Conservation (phyloP, 2,329 filamentous ascomycete species). For the Fusarium heterosporum region DNA sequence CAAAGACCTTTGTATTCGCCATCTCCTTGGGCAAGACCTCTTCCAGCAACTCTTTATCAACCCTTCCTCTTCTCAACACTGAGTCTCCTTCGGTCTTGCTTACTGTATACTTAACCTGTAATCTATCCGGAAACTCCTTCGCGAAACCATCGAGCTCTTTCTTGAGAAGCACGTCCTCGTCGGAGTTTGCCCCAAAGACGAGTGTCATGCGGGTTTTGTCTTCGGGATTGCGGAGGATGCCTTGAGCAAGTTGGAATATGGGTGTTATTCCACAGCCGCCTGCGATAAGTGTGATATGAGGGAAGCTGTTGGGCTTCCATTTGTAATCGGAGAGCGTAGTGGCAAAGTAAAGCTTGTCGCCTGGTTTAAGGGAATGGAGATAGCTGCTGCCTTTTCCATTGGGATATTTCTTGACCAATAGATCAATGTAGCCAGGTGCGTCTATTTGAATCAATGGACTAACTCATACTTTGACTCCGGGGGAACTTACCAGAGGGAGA, state of each 20-base stretch:
- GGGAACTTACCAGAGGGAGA: constrained; percentile 13
- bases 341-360: constrained; percentile 69
- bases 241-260: constrained; percentile 72
- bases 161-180: constrained; percentile 68
- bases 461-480: rapidly evolving
- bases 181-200: constrained; percentile 74
- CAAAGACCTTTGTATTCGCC: constrained; percentile 68
- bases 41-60: constrained; percentile 67
- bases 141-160: constrained; percentile 68
- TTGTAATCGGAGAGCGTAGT: constrained; percentile 64
- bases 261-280: constrained; percentile 81
- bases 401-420: constrained; percentile 77
- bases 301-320: constrained; percentile 64
- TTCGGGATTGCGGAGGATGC: constrained; percentile 69
- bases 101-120: constrained; percentile 69
- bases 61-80: constrained; percentile 63
- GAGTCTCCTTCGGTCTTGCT: constrained; percentile 59
- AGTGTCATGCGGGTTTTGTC: constrained; percentile 73
- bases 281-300: constrained; percentile 72
- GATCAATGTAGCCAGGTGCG: constrained; percentile 68
- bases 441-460: constrained; percentile 47
- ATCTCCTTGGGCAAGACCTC: constrained; percentile 56
- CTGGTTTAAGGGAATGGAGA: constrained; percentile 73
- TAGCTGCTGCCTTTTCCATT: constrained; percentile 72
- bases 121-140: constrained; percentile 63